Base-by-base conservation (phyloP, 108 stramenopile species). In the Nitzschia inconspicua region DNA sequence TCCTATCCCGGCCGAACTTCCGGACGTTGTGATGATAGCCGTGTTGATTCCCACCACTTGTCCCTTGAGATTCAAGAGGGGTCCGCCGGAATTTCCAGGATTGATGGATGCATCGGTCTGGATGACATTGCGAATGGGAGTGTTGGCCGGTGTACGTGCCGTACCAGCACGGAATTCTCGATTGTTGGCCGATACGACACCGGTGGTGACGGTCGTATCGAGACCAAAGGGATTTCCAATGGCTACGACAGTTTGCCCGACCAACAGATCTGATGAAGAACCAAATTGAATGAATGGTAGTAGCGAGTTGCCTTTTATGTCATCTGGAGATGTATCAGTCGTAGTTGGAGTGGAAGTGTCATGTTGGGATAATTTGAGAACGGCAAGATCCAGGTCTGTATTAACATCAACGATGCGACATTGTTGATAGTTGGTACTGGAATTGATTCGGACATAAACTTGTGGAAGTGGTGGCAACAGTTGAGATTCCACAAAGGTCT, bases 31-130 rank as follows among this genome's bases (percentile, higher is more conserved):
- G 18, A 86, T 82, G 58, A 95, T 95, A 11, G 89, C 91, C 27
- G 86, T 92, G 63, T 97, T 97, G 73, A 97, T 91, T 35, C 96
- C 96, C 22, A 95, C 77, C 8, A 95, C 79, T 57, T 84, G 60
- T 4, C 96, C 96, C 20, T 62, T 64, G 8, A 82, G 59, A 52
- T 94, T 86, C 41, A 97, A 64, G 2, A 95, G 72, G 3, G 96
- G 94, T 0, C 96, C 96, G 41, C 96, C 96, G n/a, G 73, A 77
- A 57, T 94, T 96, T 20, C 91, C 96, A 25, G 96, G 96, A 59
- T 97, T 97, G 49, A 97, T 97, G 44, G 94, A 87, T 7, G 91
- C 89, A 71, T 97, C 96, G 4, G 91, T 96, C 65, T 95, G 91
- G 42, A 93, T 81, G 56, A 86, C 88, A 43, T 78, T 76, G 32